Base-by-base conservation (phyloP, 345 rosid species). In the Salix udensis region DNA sequence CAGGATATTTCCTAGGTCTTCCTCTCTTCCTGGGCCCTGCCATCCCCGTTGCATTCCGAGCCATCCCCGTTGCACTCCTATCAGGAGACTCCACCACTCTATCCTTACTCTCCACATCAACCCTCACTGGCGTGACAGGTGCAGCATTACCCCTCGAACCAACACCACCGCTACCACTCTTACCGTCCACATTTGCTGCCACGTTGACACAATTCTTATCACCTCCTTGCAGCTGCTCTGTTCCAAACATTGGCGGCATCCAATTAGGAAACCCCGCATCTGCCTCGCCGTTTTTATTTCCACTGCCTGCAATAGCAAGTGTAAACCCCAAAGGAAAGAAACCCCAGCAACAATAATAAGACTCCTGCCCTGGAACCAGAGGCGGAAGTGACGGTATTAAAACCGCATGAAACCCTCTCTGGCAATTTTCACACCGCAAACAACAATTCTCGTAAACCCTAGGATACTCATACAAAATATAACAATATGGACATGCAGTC, bases 401-500 rank as follows among this genome's bases (percentile, higher is more conserved):
- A 15, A 86, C 87, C 5, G 92, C 98, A 37, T 96, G 97, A 65
- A 93, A 96, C 58, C 97, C 94, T 74, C 91, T 82, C 50, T 76
- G 73, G 48, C 98, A 96, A 39, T 82, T 85, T 79, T 90, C 91
- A 68, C 99, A 96, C 81, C 90, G 80, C 76, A 93, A 58, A 77
- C 99, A 96, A 67, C 92, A 96, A 73, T 89, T 85, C 84, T 89
- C 91, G 37, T 96, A 96, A 76, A 85, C 88, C 85, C 80, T 82
- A 40, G 95, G 92, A 76, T 92, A 93, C 89, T 96, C 99, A 48
- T 83, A 92, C 67, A 93, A 77, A 50, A 87, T 71, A 65, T 89
- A 93, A 76, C 99, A 96, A 79, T 92, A 93, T 0, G 97, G 99
- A 42, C 99, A 96, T 3, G 91, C 88, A 23, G 98, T 93, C 99